Conservation (phyloP, 768 basidiomycete species). For the Boletus coccyginus region DNA sequence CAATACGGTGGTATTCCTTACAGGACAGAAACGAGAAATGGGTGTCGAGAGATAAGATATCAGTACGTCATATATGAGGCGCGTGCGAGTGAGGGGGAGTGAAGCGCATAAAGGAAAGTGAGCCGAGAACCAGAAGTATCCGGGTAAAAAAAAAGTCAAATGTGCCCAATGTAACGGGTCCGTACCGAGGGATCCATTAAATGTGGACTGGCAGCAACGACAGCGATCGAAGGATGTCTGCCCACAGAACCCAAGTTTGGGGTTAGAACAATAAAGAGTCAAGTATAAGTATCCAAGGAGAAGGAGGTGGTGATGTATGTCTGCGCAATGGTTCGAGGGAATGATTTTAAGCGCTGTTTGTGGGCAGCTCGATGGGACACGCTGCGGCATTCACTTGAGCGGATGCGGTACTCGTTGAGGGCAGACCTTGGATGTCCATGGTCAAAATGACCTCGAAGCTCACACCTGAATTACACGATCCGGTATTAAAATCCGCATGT, state of each 20-base stretch:
- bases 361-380: slow-evolving; percentile 68
- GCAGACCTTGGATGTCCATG: slow-evolving; percentile 70
- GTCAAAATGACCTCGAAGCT: slow-evolving; percentile 63
- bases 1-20: slow-evolving; percentile 4
- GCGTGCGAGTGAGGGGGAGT: neutral
- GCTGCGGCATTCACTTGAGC: slow-evolving; percentile 57
- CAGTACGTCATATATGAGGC: slow-evolving; percentile 8
- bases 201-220: neutral
- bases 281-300: slow-evolving; percentile 15
- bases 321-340: neutral
- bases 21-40: neutral
- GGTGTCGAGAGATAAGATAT: slow-evolving; percentile 1
- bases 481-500: slow-evolving; percentile 2
- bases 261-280: slow-evolving; percentile 2
- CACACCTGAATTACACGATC: slow-evolving; percentile 34
- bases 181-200: neutral
- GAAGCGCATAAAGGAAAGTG: neutral
- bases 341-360: slow-evolving; percentile 44
- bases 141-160: neutral
- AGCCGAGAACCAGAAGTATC: neutral
- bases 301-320: neutral
- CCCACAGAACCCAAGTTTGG: slow-evolving; percentile 8
- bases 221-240: neutral
- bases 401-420: slow-evolving; percentile 48
- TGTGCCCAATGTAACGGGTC: slow-evolving; percentile 3